phyloP scores from a whole-genome alignment of 2,329 filamentous ascomycete genomes.

The Phymatotrichopsis omnivora region DNA sequence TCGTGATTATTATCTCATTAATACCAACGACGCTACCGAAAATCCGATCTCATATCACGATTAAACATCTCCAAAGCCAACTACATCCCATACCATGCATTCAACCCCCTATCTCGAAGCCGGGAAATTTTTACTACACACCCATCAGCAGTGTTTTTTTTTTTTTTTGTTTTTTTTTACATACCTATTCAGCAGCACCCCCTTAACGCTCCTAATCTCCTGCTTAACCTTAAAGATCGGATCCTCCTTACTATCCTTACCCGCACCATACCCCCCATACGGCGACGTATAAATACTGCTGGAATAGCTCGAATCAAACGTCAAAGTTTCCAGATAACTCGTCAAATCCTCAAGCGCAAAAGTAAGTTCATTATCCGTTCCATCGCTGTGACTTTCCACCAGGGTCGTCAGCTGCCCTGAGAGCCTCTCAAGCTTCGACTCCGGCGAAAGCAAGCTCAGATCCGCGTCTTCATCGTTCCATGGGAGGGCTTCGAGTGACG shows the following conservation, averaged over 20 bases:
- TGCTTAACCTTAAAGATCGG: conserved; percentile 63
- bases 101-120: conserved; percentile 21
- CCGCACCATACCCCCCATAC: conserved; percentile 39
- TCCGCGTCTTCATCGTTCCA: conserved; percentile 32
- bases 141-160: background rate
- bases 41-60: too few relatives aligned
- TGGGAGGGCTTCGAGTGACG: conserved; percentile 38
- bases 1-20: too few relatives aligned
- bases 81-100: too few relatives aligned
- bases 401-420: conserved; percentile 28
- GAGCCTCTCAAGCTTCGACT: conserved; percentile 29
- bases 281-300: conserved; percentile 34
- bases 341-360: conserved; percentile 43
- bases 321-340: conserved; percentile 55
- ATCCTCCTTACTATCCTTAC: conserved; percentile 46
- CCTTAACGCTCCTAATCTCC: conserved; percentile 70
- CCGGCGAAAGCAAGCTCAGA: conserved; percentile 19
- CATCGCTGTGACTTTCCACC: conserved; percentile 30
- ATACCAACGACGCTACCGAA: too few relatives aligned
- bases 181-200: conserved; percentile 52
- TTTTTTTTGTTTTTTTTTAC: conserved; percentile 1
- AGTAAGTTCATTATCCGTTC: conserved; percentile 31
- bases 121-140: conserved; percentile 31
- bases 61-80: too few relatives aligned
- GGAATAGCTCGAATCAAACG: conserved; percentile 39